Base-by-base conservation (phyloP, 495 filamentous ascomycete species). In the Physcia stellaris region DNA sequence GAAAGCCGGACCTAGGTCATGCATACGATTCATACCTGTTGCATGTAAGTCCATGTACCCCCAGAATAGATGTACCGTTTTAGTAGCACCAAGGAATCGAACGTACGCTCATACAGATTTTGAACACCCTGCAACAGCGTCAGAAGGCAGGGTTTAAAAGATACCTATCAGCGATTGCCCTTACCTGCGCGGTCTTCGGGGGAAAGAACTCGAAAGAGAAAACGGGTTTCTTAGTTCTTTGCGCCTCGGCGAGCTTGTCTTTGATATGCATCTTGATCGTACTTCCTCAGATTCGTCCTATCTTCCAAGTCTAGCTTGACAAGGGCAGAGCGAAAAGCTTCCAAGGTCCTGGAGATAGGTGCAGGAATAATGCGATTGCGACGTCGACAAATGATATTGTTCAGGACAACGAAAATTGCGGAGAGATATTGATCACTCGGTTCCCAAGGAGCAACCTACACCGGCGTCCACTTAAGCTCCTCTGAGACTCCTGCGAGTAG, bases 181-280 rank as follows among this genome's bases (percentile, higher is more conserved):
- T 10, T 57, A 67, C 64, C 58, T 86, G 82, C 1, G 90, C 88
- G 1, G 92, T 99, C 64, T 99, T 99, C n/a, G 92, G 92, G 32
- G 92, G 88, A 62, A 96, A 99, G 69, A 94, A 99, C 63, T 99
- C 92, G 59, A 99, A 99, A 21, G 92, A 96, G 70, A 95, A 94
- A 39, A 82, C 84, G 33, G 86, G 79, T 47, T 75, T 71, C 54
- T 74, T 73, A 43, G 79, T 71, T 43, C 67, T 65, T 51, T 84
- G 70, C 63, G 84, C 80, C 51, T 88, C 83, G 45, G 80, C 71
- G 46, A 99, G 68, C 71, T 94, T 95, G 45, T 92, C 80, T 39
- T 73, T 80, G 69, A 99, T 87, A 67, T 96, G 92, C 77, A 81
- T 81, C 32, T 23, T 46, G 40, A 4, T 12, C 4, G 7, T 15